phyloP scores from a whole-genome alignment of 2,329 filamentous ascomycete genomes.

The Gremmenia infestans region DNA sequence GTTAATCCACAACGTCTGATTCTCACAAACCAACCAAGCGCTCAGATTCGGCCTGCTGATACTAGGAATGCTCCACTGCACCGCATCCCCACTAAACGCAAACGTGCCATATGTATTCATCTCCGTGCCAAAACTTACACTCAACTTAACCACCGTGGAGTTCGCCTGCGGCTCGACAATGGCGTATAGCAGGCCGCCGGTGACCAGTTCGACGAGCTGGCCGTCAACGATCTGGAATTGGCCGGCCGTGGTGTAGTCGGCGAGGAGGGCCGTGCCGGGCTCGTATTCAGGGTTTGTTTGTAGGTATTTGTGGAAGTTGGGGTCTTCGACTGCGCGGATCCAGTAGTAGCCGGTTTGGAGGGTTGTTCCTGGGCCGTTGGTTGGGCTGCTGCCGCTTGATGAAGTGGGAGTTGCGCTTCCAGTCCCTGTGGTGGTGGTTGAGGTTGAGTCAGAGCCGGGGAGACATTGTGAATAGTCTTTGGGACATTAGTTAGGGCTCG shows the following conservation, averaged over 20 bases:
- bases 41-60: constrained; percentile 49
- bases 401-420: constrained; percentile 3
- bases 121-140: constrained; percentile 45
- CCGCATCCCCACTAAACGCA: constrained; percentile 51
- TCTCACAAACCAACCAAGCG: constrained; percentile 54
- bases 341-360: constrained; percentile 43
- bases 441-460: constrained; percentile 30
- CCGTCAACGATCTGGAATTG: constrained; percentile 53
- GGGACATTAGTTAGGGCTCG: not conserved
- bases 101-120: constrained; percentile 53
- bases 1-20: constrained; percentile 51
- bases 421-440: constrained; percentile 10
- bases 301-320: constrained; percentile 54
- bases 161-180: constrained; percentile 28
- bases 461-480: constrained; percentile 37
- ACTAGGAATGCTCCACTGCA: constrained; percentile 47
- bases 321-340: constrained; percentile 52
- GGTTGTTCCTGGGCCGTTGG: constrained; percentile 36
- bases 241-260: constrained; percentile 47
- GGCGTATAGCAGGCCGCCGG: constrained; percentile 23
- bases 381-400: constrained; percentile 19
- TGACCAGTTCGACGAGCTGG: constrained; percentile 42
- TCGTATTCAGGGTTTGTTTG: constrained; percentile 42
- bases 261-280: constrained; percentile 46
- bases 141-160: constrained; percentile 42